Percentiles rank a stretch among this genome's conserved stretches.
Conservation (phyloP, 2,329 filamentous ascomycete species). For the Parastagonospora avenae region DNA sequence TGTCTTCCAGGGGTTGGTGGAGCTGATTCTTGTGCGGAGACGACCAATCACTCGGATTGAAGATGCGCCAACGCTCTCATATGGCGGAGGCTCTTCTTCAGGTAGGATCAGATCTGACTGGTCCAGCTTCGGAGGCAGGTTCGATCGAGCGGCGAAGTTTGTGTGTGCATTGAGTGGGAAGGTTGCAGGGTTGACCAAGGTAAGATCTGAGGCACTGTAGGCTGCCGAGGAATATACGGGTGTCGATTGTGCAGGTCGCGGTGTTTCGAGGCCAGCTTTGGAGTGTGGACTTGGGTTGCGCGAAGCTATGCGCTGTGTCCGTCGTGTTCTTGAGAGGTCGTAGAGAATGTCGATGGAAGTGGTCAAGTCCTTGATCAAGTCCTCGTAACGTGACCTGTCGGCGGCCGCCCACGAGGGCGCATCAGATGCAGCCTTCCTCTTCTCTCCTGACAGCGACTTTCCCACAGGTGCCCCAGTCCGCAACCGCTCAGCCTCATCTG, state of each 20-base stretch:
- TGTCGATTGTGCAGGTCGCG: constrained; percentile 17
- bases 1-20: constrained; percentile 47
- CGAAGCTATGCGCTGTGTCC: constrained; percentile 42
- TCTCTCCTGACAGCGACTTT: constrained; percentile 42
- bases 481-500: constrained; percentile 75
- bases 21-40: constrained; percentile 43
- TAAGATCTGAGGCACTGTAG: constrained; percentile 50
- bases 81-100: constrained; percentile 55
- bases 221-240: constrained; percentile 39
- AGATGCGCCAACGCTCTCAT: constrained; percentile 53
- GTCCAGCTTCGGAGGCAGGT: constrained; percentile 52
- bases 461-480: constrained; percentile 58
- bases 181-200: constrained; percentile 50
- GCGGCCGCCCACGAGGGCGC: constrained; percentile 54
- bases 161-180: constrained; percentile 30
- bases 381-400: constrained; percentile 77
- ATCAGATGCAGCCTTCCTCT: constrained; percentile 41
- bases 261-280: constrained; percentile 26
- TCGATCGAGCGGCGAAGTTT: constrained; percentile 19
- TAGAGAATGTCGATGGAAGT: constrained; percentile 80
- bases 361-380: constrained; percentile 74
- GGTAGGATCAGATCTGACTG: constrained; percentile 50
- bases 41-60: constrained; percentile 53
- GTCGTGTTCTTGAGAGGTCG: constrained; percentile 71
- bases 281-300: constrained; percentile 17